phyloP scores from a whole-genome alignment of 176 grass and related monocot species.

The Oryza longistaminata region DNA sequence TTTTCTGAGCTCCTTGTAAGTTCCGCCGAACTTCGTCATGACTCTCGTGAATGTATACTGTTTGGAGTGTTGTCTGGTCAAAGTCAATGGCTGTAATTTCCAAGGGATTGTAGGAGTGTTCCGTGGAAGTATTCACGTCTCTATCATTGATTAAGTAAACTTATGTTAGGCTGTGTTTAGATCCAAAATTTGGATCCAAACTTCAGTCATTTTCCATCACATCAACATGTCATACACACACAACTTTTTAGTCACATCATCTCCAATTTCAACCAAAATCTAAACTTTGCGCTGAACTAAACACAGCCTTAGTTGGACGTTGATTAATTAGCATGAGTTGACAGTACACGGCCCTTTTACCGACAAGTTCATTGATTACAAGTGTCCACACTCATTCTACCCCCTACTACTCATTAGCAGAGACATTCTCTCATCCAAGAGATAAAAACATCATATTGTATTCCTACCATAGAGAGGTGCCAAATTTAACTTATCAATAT shows the following conservation, averaged over 20 bases:
- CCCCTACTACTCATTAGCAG: too few relatives aligned
- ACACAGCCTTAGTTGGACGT: background rate
- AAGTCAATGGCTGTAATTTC: background rate
- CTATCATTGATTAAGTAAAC: background rate
- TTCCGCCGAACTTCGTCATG: background rate
- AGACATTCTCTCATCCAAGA: too few relatives aligned
- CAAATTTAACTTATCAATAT: too few relatives aligned
- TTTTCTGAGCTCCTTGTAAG: background rate
- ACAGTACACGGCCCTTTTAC: background rate
- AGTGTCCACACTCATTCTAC: background rate
- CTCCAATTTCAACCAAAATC: too few relatives aligned
- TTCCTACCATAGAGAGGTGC: too few relatives aligned
- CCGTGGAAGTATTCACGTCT: background rate
- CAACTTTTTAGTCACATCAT: too few relatives aligned
- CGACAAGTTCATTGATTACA: background rate
- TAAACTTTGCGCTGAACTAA: too few relatives aligned
- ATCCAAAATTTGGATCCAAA: too few relatives aligned
- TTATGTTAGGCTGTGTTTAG: too few relatives aligned
- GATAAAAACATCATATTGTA: too few relatives aligned
- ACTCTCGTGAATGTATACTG: conserved; percentile 5
- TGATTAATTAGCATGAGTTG: background rate
- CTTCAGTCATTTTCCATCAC: too few relatives aligned
- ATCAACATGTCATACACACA: too few relatives aligned
- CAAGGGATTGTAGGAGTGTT: background rate
- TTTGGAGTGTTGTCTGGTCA: background rate